Conservation (phyloP, 2,329 filamentous ascomycete genomes). For the Calonectria crousiana region DNA sequence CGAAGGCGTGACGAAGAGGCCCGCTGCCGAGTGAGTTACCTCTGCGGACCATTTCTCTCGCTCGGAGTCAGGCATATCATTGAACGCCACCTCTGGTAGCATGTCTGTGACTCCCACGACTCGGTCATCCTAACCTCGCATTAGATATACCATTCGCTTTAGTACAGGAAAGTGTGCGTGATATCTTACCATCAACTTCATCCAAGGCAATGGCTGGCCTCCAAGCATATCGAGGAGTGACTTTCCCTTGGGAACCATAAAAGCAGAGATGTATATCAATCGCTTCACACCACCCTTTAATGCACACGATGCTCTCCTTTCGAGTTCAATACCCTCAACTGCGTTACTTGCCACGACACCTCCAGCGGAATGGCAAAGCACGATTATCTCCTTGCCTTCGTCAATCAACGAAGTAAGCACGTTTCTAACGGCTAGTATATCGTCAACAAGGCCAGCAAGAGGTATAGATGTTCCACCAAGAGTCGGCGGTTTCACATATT, state of each 20-base stretch:
- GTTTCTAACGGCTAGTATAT: background rate
- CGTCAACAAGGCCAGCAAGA: background rate
- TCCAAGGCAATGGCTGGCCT: background rate
- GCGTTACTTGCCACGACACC: constrained; percentile 6
- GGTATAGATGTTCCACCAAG: background rate
- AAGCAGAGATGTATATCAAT: background rate
- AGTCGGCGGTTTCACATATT: background rate
- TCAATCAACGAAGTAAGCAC: background rate
- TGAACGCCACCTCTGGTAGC: background rate
- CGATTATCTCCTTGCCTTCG: background rate
- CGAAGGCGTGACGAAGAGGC: background rate
- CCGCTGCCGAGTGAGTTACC: background rate
- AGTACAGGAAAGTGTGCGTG: background rate
- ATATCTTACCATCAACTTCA: background rate
- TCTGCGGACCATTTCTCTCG: background rate
- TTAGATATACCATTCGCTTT: background rate
- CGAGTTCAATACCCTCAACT: background rate
- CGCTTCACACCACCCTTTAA: background rate
- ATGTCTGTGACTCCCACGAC: background rate
- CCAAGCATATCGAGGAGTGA: constrained; percentile 1
- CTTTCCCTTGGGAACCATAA: constrained; percentile 1
- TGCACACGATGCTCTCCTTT: background rate
- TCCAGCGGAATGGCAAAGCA: background rate
- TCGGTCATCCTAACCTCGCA: background rate
- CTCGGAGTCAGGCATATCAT: background rate